Percentiles rank a stretch among this genome's conserved stretches.
Evolutionary conservation across 208 protist genomes (phyloP).

Genomic region (Borovskyia barvae): DNA sequence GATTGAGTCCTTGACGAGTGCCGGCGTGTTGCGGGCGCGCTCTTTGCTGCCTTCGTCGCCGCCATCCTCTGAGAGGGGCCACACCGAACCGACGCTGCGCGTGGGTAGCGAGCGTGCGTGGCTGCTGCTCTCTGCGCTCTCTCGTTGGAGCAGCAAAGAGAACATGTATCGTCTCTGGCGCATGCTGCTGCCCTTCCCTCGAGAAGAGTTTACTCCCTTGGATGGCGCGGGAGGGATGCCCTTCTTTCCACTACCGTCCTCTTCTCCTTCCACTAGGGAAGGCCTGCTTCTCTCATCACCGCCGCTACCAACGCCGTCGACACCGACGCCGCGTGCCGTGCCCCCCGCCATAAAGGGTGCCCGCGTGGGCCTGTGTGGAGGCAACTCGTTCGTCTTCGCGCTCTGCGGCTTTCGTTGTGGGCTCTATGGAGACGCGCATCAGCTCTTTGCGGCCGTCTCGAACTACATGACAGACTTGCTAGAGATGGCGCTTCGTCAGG

Average conservation of each 20-base stretch:
- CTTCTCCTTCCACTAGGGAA: not conserved
- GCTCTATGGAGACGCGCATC: constrained; percentile 30
- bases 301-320: not conserved
- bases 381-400: constrained; percentile 43
- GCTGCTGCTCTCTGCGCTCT: constrained; percentile 7
- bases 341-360: not conserved
- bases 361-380: constrained; percentile 38
- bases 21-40: constrained; percentile 16
- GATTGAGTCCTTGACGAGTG: constrained; percentile 20
- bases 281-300: not conserved
- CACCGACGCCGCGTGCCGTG: not conserved
- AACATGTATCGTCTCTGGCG: constrained; percentile 13
- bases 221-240: too few species aligned
- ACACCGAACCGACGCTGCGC: not conserved
- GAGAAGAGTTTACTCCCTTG: too few species aligned
- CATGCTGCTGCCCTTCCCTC: constrained; percentile 14
- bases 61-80: not conserved
- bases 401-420: constrained; percentile 49
- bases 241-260: not conserved
- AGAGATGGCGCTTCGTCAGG: constrained; percentile 17
- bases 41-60: not conserved
- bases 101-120: constrained; percentile 8
- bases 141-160: constrained; percentile 16
- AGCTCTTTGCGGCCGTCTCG: constrained; percentile 27
- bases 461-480: constrained; percentile 27